These are phyloP conservation scores for Trichoderma orchidacearum DNA, from an alignment of 495 filamentous ascomycete genomes.

Conservation along the genomic window DNA sequence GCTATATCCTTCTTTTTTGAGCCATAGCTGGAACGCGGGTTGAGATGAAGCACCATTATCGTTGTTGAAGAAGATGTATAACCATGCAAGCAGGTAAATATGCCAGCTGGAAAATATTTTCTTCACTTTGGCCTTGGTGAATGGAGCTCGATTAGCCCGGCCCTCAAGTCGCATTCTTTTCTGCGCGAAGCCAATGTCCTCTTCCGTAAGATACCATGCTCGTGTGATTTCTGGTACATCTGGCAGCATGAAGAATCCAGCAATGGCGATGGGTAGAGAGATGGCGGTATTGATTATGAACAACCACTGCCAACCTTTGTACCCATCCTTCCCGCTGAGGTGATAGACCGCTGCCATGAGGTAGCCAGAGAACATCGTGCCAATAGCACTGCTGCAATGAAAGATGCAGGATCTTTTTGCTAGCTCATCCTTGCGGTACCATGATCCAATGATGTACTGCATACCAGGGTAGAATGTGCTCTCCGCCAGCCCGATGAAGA, in stretches of 20 bases:
- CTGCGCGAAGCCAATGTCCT: conserved; percentile 23
- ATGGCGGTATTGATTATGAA: conserved; percentile 36
- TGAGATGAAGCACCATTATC: conserved; percentile 13
- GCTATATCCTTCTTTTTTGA: conserved; percentile 22
- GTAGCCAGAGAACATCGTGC: conserved; percentile 44
- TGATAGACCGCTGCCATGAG: conserved; percentile 44
- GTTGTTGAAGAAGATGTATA: conserved; percentile 27
- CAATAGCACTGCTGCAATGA: conserved; percentile 39
- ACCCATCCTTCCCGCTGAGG: conserved; percentile 35
- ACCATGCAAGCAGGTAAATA: conserved; percentile 20
- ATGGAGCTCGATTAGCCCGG: conserved; percentile 19
- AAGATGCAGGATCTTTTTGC: conserved; percentile 52
- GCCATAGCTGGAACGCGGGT: conserved; percentile 20
- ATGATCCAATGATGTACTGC: conserved; percentile 35
- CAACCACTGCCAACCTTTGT: conserved; percentile 33
- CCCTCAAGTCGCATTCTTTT: conserved; percentile 32
- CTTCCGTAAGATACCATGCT: conserved; percentile 32
- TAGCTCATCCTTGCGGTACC: conserved; percentile 41
- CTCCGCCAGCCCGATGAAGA: conserved; percentile 43
- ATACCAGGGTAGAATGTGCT: conserved; percentile 31
- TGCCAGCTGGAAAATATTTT: conserved; percentile 30
- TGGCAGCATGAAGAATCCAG: conserved; percentile 45
- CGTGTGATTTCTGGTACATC: conserved; percentile 46
- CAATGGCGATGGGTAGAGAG: conserved; percentile 32
- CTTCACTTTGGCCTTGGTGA: conserved; percentile 22